Percentiles rank a stretch among this genome's conserved stretches.
phyloP scores from a whole-genome alignment of 129 eudicot species.

The Oenanthe sinensis region DNA sequence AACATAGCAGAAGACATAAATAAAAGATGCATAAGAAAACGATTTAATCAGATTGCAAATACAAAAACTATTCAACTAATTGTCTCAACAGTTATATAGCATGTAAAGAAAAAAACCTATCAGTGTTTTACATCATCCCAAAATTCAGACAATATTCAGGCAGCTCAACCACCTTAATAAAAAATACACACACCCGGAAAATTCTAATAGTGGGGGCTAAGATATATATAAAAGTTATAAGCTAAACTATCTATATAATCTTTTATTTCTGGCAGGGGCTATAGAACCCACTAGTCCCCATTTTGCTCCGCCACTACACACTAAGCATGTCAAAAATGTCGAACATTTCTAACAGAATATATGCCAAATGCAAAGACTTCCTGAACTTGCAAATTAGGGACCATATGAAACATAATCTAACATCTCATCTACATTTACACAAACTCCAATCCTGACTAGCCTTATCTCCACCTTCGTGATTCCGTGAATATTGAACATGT shows the following conservation, averaged over 20 bases:
- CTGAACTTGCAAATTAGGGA: neutral
- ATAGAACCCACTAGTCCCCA: too few relatives aligned
- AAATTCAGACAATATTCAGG: neutral
- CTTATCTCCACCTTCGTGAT: neutral
- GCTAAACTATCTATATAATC: too few relatives aligned
- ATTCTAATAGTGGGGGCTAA: too few relatives aligned
- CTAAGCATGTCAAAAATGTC: neutral
- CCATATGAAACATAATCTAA: neutral
- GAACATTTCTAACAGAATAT: too few relatives aligned
- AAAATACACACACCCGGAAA: too few relatives aligned
- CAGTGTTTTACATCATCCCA: neutral
- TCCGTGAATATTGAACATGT: neutral
- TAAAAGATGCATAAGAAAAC: neutral
- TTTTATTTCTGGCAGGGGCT: too few relatives aligned
- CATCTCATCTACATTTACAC: neutral
- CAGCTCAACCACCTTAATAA: neutral
- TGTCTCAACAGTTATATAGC: neutral
- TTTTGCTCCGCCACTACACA: too few relatives aligned
- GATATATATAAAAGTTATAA: too few relatives aligned
- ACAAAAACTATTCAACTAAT: neutral
- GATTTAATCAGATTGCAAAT: neutral
- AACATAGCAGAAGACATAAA: neutral
- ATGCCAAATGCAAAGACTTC: neutral
- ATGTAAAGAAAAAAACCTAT: neutral
- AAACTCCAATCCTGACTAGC: neutral